Conservation (phyloP, 257 asterid genomes). For the Petunia secreta region DNA sequence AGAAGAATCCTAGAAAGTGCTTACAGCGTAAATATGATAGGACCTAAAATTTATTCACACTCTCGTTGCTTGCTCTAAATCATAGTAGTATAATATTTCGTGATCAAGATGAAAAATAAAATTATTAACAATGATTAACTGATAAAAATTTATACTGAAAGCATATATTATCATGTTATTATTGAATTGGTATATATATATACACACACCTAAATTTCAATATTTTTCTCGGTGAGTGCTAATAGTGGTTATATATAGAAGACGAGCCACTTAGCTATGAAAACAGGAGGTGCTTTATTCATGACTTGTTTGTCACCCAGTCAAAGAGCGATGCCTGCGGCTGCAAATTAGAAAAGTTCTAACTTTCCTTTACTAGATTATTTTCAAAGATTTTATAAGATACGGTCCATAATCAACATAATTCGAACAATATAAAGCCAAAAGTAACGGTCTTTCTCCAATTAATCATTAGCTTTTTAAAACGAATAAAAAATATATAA, state of each 20-base stretch:
- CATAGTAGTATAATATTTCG: background rate
- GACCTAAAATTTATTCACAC: background rate
- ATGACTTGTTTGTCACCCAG: background rate
- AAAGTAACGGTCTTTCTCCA: background rate
- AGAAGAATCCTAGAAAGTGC: constrained; percentile 29
- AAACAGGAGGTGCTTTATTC: background rate
- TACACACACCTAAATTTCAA: no score
- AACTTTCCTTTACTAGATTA: background rate
- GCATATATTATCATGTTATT: background rate
- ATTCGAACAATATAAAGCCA: constrained; percentile 5
- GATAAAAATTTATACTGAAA: background rate
- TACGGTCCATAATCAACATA: constrained; percentile 18
- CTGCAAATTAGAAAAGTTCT: constrained; percentile 1
- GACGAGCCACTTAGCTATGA: background rate
- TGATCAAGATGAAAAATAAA: background rate
- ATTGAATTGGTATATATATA: background rate
- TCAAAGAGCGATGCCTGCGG: constrained; percentile 30
- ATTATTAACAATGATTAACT: background rate
- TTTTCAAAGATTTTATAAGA: constrained; percentile 1
- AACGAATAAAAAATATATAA: background rate
- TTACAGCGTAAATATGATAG: background rate
- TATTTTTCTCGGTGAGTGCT: constrained; percentile 1
- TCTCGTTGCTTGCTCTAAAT: background rate
- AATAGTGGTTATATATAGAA: constrained; percentile 17
- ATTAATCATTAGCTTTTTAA: background rate